These are phyloP conservation scores for Benincasa hispida DNA, from an alignment of 306 rosid genomes.

Conservation along the genomic window DNA sequence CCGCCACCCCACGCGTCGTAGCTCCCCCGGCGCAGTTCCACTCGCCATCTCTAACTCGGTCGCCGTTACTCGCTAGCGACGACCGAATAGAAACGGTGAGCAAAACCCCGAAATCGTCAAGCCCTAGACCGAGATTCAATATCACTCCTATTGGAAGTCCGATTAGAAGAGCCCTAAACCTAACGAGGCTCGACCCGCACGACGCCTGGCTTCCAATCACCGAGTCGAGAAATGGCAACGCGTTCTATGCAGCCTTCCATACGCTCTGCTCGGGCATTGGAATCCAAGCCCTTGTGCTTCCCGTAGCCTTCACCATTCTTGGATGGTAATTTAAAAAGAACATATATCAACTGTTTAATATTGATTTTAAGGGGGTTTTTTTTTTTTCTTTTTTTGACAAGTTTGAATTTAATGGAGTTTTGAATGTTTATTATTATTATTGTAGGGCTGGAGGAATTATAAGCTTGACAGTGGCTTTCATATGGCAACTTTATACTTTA, in stretches of 20 bases:
- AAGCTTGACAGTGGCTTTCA: conserved; percentile 28
- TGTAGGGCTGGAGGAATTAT: conserved; percentile 39
- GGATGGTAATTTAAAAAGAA: conserved; percentile 25
- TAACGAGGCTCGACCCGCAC: conserved; percentile 6
- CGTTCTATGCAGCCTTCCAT: conserved; percentile 44
- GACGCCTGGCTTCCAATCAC: conserved; percentile 59
- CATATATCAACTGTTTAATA: not conserved
- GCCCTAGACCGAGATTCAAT: conserved; percentile 4
- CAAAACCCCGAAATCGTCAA: conserved; percentile 1
- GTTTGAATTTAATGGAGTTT: not conserved
- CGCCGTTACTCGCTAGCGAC: conserved; percentile 1
- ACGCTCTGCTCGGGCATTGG: conserved; percentile 45
- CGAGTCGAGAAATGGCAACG: conserved; percentile 43
- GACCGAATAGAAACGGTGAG: not conserved
- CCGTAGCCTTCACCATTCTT: conserved; percentile 44
- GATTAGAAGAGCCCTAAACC: conserved; percentile 1
- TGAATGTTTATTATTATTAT: not conserved
- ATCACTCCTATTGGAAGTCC: conserved; percentile 15
- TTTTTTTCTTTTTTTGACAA: not conserved
- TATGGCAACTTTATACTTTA: conserved; percentile 44
- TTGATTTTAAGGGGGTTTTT: not conserved
- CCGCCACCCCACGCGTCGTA: not conserved
- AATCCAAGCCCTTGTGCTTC: conserved; percentile 44
- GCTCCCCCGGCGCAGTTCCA: conserved; percentile 13
- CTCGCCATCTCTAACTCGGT: conserved; percentile 13